Base-by-base conservation (phyloP, 192 early-diverging fungal species). In the Coemansia sp. region DNA sequence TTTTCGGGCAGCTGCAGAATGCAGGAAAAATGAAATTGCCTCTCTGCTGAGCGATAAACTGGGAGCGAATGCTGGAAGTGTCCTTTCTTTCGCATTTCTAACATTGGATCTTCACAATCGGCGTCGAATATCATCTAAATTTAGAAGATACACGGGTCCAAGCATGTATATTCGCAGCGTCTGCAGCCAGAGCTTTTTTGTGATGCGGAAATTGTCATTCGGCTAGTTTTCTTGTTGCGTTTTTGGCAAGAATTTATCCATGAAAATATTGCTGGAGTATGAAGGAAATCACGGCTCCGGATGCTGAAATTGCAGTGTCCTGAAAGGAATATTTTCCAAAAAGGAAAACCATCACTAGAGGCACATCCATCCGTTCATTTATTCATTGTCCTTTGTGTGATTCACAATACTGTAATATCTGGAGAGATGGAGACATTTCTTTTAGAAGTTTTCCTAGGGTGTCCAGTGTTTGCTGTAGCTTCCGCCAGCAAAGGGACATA, bases 141-240 rank as follows among this genome's bases (percentile, higher is more conserved):
- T 48, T 48, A 48, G 45, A 25, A 23, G 22, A 13, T 15, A 48
- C 45, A 48, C 45, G 45, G 45, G 45, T 48, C 45, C 23, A 48
- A 13, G 14, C 23, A 15, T 11, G 45, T 27, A 48, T 48, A n/a
- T n/a, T 44, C n/a, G 9, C 22, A 23, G 45, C 7, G 45, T 13
- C 45, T 48, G 45, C 45, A 48, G 23, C 14, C 45, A 25, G 10
- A 6, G 22, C 20, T 48, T 48, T 48, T 48, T 22, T 48, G 6
- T 48, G 45, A 48, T 48, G 23, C 6, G 45, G 22, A 27, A 25
- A 23, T 7, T 48, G 45, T 23, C 15, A 13, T 25, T 13, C 38
- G 13, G 13, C 38, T 17, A 13, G 10, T 48, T 25, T 22, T 48
- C 23, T 41, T 48, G 22, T 11, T 20, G n/a, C 19, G 3, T 44